Conservation (phyloP, 768 basidiomycete genomes). For the Boletus reticulatus region DNA sequence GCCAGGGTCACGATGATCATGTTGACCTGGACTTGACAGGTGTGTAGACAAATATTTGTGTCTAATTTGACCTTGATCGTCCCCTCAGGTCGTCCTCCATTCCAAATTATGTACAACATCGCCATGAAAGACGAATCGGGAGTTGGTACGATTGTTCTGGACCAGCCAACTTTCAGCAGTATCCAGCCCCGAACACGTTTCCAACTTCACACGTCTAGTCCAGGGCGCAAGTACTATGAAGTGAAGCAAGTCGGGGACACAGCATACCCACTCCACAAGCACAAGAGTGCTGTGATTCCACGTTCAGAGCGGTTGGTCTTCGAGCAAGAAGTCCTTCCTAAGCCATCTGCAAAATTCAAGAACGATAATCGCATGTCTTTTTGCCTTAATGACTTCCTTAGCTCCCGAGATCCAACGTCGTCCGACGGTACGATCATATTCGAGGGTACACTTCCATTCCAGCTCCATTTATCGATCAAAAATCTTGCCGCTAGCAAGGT, state of each 20-base stretch:
- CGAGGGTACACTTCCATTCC: conserved; percentile 86
- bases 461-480: conserved; percentile 68
- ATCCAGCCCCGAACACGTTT: conserved; percentile 79
- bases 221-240: conserved; percentile 86
- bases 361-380: conserved; percentile 63
- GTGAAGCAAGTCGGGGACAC: conserved; percentile 87
- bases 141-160: conserved; percentile 67
- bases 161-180: conserved; percentile 80
- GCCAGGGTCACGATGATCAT: conserved; percentile 77
- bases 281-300: conserved; percentile 60
- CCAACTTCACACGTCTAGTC: conserved; percentile 72
- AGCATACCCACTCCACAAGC: conserved; percentile 75
- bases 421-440: conserved; percentile 60
- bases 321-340: conserved; percentile 80
- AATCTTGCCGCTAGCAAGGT: conserved; percentile 72
- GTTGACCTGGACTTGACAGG: conserved; percentile 84
- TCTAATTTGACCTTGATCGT: not conserved
- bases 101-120: conserved; percentile 89
- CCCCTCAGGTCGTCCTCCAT: conserved; percentile 76
- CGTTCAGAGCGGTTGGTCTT: conserved; percentile 69
- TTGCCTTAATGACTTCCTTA: conserved; percentile 71
- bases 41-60: conserved; percentile 26
- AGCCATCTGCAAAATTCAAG: conserved; percentile 80
- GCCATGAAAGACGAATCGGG: conserved; percentile 67
- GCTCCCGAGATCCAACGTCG: conserved; percentile 48